Evolutionary conservation across 257 asterid genomes (phyloP), one percentile per base, ranked within the genome.

Genomic region (Solanum chmielewskii): DNA sequence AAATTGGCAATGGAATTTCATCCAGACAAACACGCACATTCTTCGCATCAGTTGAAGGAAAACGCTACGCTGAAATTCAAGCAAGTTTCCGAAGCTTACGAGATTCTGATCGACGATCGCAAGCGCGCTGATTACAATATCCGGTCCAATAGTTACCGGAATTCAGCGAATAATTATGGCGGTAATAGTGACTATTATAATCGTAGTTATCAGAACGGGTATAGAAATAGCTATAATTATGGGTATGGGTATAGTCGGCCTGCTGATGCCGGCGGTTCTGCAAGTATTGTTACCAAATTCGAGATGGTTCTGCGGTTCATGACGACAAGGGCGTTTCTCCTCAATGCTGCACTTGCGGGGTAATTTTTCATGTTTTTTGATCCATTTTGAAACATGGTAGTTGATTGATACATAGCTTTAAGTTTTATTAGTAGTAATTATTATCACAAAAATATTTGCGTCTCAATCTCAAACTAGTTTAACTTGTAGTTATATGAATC

Each of bases 21-120:
- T 86, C 99, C 99, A 3, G 99, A 96, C 89, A 96, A 95, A 74
- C 98, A 96, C 89, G 93, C 94, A 13, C 93, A 92, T 31, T 96
- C 99, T 2, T 89, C 99, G 69, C 86, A 92, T 41, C 91, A 86
- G 18, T 83, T 88, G 2, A 88, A 87, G 78, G 94, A 93, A 45
- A 88, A 93, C 37, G 95, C 98, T 88, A 93, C 95, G 42, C 71
- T 29, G 4, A 93, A 92, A 90, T 96, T 96, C 94, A 96, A 93
- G 92, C 95, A 90, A 91, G 87, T 96, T 6, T 93, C 99, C n/a
- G 96, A 93, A 89, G 99, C 99, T 29, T 96, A 96, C 90, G 99
- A 94, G 66, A 89, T 90, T 74, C 94, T 96, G 7, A 90, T 88
- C 12, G 96, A 96, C 47, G 98, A 96, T 88, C 92, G 92, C 80